These are phyloP conservation scores for Sporothrix brunneoviolacea DNA, from an alignment of 2,329 filamentous ascomycete genomes.

Conservation along the genomic window DNA sequence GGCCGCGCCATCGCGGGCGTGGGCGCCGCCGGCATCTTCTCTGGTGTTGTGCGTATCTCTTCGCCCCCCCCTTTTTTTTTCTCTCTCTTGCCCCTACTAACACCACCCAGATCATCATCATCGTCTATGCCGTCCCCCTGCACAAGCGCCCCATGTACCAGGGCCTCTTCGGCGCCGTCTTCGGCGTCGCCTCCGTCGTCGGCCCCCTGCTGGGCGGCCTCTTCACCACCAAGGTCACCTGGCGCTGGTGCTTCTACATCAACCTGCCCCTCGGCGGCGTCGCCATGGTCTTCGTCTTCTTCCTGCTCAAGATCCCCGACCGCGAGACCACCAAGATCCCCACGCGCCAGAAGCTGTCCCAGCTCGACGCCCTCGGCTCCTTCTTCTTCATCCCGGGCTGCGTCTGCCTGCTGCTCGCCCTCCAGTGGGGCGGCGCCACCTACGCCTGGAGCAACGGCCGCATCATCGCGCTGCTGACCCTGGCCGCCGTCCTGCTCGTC, in stretches of 20 bases:
- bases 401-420: conserved; percentile 37
- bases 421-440: conserved; percentile 36
- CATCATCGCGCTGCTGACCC: conserved; percentile 28
- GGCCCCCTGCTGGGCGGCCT: conserved; percentile 34
- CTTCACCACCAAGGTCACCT: conserved; percentile 30
- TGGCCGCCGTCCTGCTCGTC: conserved; percentile 22
- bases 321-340: conserved; percentile 1
- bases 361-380: conserved; percentile 23
- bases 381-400: conserved; percentile 24
- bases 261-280: conserved; percentile 33
- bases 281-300: conserved; percentile 24
- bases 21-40: conserved; percentile 33
- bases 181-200: conserved; percentile 31
- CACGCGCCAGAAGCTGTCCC: conserved; percentile 30
- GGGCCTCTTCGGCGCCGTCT: conserved; percentile 31
- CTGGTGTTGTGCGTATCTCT: conserved; percentile 23
- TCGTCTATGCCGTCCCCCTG: conserved; percentile 30
- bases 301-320: conserved; percentile 26
- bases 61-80: background rate
- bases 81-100: background rate
- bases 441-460: conserved; percentile 28
- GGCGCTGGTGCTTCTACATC: conserved; percentile 36
- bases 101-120: conserved; percentile 22
- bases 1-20: conserved; percentile 36
- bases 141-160: conserved; percentile 29